Evolutionary conservation across 768 basidiomycete species (phyloP), one percentile per base, ranked within the genome.

Genomic region (Tremella fuciformis): DNA sequence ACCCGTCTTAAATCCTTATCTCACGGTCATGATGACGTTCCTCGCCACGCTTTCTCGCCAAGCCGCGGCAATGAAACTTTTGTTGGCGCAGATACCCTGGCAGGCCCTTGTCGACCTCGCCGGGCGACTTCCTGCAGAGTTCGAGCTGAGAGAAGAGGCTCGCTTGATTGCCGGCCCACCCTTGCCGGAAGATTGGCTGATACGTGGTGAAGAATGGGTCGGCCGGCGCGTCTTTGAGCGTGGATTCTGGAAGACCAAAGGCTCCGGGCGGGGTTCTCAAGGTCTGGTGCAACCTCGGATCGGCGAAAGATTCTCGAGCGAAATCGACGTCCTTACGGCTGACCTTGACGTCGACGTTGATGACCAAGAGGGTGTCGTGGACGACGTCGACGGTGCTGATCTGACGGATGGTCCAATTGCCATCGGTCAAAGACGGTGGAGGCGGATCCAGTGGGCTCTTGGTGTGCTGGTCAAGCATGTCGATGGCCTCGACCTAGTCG

Each of bases 191-290:
- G 96, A 98, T 69, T 97, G 93, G 91, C 89, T 88, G 68, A 74
- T 97, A 65, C 83, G 96, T 29, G 96, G 96, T 1, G 90, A 93
- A 86, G 92, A 92, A 66, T 99, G 96, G 96, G 87, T 90, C 2
- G 88, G 89, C 6, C 82, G 90, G 58, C 84, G 85, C 60, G 86
- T 97, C 15, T 98, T 88, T 73, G 91, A 94, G 75, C 84, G 89
- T 40, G 94, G 93, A 0, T 98, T 87, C 75, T 99, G 96, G 96
- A 89, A 87, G 71, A 80, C 80, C n/a, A 79, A 77, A 48, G 26
- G 64, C 6, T 65, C 63, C 16, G 47, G 59, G 3, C 22, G 63
- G 8, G 61, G 67, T 26, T 72, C 72, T 3, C 60, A 60, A 21
- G 64, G 64, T 1, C 59, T 59, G 21, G 53, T 21, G 13, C 53